Percentiles rank a stretch among this genome's conserved stretches.
Conservation (phyloP, 2,329 filamentous ascomycete species). For the Ambrosiella cleistominuta region DNA sequence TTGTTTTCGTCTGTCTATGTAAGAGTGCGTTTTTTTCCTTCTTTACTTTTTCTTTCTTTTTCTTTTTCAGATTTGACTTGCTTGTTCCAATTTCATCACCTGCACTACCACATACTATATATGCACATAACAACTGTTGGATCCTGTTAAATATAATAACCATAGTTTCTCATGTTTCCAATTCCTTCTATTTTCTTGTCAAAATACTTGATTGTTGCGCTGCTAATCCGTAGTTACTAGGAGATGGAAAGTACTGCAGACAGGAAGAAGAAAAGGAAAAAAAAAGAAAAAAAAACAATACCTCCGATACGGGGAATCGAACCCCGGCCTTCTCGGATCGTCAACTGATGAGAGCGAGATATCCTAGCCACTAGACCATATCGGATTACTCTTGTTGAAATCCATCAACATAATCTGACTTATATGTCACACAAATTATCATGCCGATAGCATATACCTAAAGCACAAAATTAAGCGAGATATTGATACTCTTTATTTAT, state of each 20-base stretch:
- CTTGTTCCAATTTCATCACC: too few species aligned
- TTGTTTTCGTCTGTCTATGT: too few species aligned
- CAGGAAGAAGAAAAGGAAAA: neutral
- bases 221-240: neutral
- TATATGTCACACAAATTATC: neutral
- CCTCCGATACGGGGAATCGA: slow-evolving; percentile 16
- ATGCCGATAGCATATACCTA: neutral
- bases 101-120: too few species aligned
- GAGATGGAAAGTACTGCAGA: neutral
- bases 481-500: neutral
- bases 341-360: neutral
- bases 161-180: neutral
- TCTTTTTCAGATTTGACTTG: too few species aligned
- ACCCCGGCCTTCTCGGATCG: slow-evolving; percentile 15
- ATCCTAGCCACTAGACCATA: slow-evolving; percentile 3
- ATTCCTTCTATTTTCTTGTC: neutral
- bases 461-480: neutral
- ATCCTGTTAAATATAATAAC: neutral
- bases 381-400: neutral
- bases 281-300: neutral
- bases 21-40: too few species aligned
- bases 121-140: neutral
- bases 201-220: neutral
- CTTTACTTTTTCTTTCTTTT: too few species aligned
- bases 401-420: neutral